Base-by-base conservation (phyloP, 306 rosid species). In the Castanea mollissima region DNA sequence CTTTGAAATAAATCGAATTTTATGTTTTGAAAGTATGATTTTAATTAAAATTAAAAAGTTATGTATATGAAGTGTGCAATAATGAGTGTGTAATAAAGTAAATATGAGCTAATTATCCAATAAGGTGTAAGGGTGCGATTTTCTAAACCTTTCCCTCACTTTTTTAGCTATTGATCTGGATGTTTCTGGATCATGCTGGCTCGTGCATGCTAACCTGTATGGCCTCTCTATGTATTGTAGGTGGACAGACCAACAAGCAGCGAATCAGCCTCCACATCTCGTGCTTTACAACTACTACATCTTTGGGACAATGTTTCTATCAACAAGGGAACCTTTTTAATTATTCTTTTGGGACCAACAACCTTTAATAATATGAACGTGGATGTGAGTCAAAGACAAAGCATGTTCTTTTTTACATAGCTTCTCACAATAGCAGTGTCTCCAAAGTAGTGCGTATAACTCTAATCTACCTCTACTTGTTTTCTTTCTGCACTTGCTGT, bases 191-290 rank as follows among this genome's bases (percentile, higher is more conserved):
- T 20, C 32, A 8, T 23, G 65, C 27, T 74, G 70, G 46, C 29
- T 62, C 55, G 72, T 56, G 69, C 78, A 83, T 41, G 75, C 34
- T 58, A 79, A 77, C 81, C 13, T 56, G 77, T 76, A 55, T 44
- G 56, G 23, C 16, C 62, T 44, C 25, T 71, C 46, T 74, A 29
- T 21, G 38, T 41, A 41, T 7, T 41, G 46, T 34, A 69, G 77
- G 74, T 25, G 34, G 60, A 77, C 41, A 60, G 58, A 63, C 77
- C 59, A 56, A 62, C 46, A 8, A 6, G 25, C 67, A 21, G 78
- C 79, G 44, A 68, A 57, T 59, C 79, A 79, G 13, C 70, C 74
- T 44, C 78, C 70, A 49, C 46, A 55, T 75, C 83, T 72, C 76
- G 78, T 73, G 78, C 84, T 69, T 49, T 76, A 70, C 79, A 81